Conservation (phyloP, 1,284 basidiomycete genomes). For the Irpex sp. region DNA sequence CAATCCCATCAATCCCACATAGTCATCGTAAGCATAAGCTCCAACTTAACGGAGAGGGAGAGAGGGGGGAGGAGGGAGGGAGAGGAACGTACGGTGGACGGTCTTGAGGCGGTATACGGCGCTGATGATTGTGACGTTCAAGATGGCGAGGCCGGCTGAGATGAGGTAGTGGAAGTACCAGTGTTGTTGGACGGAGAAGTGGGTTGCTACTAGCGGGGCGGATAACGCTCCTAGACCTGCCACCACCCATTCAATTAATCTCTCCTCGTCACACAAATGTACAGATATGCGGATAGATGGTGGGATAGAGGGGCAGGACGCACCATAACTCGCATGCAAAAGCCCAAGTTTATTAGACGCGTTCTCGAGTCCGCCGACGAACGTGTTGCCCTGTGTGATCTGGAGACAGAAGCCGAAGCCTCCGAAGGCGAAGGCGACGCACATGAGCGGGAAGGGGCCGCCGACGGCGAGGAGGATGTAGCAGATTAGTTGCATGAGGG, state of each 20-base stretch:
- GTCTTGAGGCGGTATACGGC: conserved; percentile 50
- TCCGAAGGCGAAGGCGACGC: conserved; percentile 54
- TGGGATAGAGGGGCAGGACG: conserved; percentile 1
- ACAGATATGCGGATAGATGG: no score
- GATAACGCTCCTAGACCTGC: conserved; percentile 65
- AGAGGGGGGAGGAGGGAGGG: neutral
- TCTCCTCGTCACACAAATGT: neutral
- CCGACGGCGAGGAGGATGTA: conserved; percentile 46
- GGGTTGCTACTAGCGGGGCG: conserved; percentile 65
- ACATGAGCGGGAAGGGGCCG: conserved; percentile 66
- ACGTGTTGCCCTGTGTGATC: conserved; percentile 57
- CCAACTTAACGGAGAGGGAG: no score
- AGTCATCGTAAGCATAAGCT: neutral
- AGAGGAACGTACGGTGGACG: conserved; percentile 42
- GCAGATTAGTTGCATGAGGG: conserved; percentile 42
- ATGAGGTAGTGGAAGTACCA: conserved; percentile 64
- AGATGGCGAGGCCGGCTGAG: conserved; percentile 51
- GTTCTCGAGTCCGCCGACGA: conserved; percentile 43
- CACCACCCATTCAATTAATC: neutral
- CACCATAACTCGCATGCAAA: conserved; percentile 53
- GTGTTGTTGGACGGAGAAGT: conserved; percentile 49
- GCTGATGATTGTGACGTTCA: conserved; percentile 37
- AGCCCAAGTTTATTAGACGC: conserved; percentile 49
- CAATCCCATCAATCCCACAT: neutral
- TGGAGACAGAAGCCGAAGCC: conserved; percentile 52